These are phyloP conservation scores for Vigna radiata DNA, from an alignment of 306 rosid species.

Conservation along the genomic window DNA sequence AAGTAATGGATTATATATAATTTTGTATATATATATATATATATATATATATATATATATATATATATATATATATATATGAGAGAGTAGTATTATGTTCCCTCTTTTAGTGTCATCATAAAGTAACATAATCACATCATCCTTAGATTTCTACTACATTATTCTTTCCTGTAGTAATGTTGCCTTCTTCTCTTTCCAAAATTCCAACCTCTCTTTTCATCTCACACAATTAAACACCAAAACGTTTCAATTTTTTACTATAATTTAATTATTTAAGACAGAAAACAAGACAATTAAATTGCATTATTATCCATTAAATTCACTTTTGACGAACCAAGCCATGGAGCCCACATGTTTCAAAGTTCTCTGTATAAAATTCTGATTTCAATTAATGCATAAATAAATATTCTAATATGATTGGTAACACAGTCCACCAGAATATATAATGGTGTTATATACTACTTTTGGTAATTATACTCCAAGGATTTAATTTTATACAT, in stretches of 20 bases:
- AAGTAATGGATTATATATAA: too few relatives aligned
- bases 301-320: slow-evolving; percentile 47
- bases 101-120: slow-evolving; percentile 18
- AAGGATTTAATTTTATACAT: slow-evolving; percentile 13
- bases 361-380: not conserved
- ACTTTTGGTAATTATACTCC: slow-evolving; percentile 34
- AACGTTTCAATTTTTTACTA: slow-evolving; percentile 36
- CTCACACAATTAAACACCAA: not conserved
- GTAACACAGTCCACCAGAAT: slow-evolving; percentile 41
- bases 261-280: not conserved
- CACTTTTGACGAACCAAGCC: slow-evolving; percentile 42
- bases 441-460: slow-evolving; percentile 33
- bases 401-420: slow-evolving; percentile 3
- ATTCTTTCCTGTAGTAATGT: slow-evolving; percentile 67
- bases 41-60: too few relatives aligned
- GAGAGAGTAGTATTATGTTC: too few relatives aligned
- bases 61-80: too few relatives aligned
- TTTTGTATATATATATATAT: too few relatives aligned
- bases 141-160: slow-evolving; percentile 66
- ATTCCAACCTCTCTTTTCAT: not conserved
- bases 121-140: slow-evolving; percentile 68
- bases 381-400: not conserved
- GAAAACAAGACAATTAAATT: slow-evolving; percentile 42
- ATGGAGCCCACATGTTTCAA: slow-evolving; percentile 52
- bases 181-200: slow-evolving; percentile 48